phyloP scores from a whole-genome alignment of 768 basidiomycete genomes.

The Termitomyces sp. region DNA sequence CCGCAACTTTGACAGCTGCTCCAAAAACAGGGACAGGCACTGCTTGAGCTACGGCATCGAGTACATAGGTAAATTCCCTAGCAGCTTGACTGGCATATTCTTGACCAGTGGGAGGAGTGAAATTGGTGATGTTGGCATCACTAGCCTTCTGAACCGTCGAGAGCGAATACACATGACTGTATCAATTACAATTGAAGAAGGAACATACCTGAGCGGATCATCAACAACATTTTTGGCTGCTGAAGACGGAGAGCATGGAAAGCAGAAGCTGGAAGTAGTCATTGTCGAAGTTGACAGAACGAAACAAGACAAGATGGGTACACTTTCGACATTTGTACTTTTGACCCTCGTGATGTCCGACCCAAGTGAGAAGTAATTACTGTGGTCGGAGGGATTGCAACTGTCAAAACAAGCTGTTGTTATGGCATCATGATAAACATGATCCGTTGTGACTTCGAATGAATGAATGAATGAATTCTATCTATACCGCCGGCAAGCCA shows the following conservation, averaged over 20 bases:
- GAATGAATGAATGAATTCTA: too few species aligned
- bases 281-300: not conserved
- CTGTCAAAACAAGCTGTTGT: too few species aligned
- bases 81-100: conserved; percentile 13
- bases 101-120: not conserved
- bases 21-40: conserved; percentile 11
- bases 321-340: not conserved
- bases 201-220: not conserved
- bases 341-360: too few species aligned
- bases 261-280: not conserved
- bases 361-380: too few species aligned
- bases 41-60: conserved; percentile 5
- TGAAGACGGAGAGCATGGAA: not conserved
- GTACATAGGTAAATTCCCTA: conserved; percentile 3
- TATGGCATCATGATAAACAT: too few species aligned
- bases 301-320: not conserved
- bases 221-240: not conserved
- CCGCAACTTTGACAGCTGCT: conserved; percentile 1
- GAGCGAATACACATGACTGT: not conserved
- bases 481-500: too few species aligned
- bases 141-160: not conserved
- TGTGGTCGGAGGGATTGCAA: too few species aligned
- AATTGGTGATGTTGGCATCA: not conserved
- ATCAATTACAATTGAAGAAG: not conserved
- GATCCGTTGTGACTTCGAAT: too few species aligned